phyloP scores from a whole-genome alignment of 345 rosid species.

The Stellera chamaejasme region DNA sequence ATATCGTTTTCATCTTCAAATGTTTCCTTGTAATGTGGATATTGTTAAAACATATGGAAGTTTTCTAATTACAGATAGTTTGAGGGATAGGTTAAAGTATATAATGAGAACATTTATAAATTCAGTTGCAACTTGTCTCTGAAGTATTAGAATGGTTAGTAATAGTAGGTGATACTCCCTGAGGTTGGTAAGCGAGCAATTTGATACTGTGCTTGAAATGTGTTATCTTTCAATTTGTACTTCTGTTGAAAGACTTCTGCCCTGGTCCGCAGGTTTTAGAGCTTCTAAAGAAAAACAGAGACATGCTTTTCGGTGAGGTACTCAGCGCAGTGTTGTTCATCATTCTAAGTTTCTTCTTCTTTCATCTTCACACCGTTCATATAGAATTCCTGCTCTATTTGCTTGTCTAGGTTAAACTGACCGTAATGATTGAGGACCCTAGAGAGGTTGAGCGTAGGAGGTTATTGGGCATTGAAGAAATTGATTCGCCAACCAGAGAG shows the following conservation, averaged over 20 bases:
- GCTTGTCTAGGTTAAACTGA: constrained; percentile 55
- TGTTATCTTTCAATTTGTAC: neutral
- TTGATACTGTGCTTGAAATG: no score
- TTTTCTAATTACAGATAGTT: no score
- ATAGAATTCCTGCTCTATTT: neutral
- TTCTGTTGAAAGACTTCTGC: neutral
- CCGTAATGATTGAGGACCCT: constrained; percentile 84
- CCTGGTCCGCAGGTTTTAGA: constrained; percentile 51
- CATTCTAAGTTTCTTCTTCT: neutral
- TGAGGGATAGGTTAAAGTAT: no score
- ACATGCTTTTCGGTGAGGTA: constrained; percentile 89
- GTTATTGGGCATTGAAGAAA: constrained; percentile 77
- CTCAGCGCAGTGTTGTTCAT: neutral
- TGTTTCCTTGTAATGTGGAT: neutral
- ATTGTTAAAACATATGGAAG: no score
- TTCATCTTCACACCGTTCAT: neutral
- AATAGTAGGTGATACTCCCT: no score
- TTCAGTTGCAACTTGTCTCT: no score
- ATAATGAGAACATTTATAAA: no score
- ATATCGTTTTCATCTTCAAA: constrained; percentile 4
- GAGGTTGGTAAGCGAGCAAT: no score
- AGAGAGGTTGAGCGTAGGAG: constrained; percentile 83
- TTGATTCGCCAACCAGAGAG: constrained; percentile 70
- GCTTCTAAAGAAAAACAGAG: constrained; percentile 78
- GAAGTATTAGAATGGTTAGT: no score